Base-by-base conservation (phyloP, 352 stramenopile genomes). In the Pythium brachiatum region DNA sequence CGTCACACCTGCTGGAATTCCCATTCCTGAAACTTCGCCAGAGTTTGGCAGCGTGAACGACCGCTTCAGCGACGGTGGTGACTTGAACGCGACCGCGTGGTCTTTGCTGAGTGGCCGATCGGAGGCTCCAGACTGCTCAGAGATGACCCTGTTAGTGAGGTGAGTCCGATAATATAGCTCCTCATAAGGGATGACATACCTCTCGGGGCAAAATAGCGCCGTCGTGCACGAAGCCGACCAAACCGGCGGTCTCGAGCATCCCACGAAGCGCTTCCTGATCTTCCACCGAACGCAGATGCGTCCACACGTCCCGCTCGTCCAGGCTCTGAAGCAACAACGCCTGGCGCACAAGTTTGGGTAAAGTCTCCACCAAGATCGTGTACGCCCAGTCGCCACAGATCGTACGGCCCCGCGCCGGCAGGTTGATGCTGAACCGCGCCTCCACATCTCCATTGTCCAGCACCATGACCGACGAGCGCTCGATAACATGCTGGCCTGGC, bases 341-440 rank as follows among this genome's bases (percentile, higher is more conserved):
- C 36, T 82, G 72, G 52, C 85, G 62, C 6, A 98, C 81, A 20
- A 98, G 77, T 52, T 78, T 78, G 2, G 94, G 94, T 11, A 99
- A 62, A 20, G 84, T 93, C 26, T 94, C 76, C 8, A 92, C 79
- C 29, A 99, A 84, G 60, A 99, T 98, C 25, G 95, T 84, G 61
- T 88, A 81, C 25, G 94, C 95, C 74, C 88, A 97, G 26, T 96
- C 76, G 38, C 97, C 97, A 41, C 95, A 95, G 67, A 99, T 98
- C 48, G 78, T 95, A 47, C 97, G 83, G 2, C 96, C 96, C 25
- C 90, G 78, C 16, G 96, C 96, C 6, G 96, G 96, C 32, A 99
- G 83, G 54, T 97, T 98, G 60, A 99, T 91, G 27, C 94, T 98
- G 69, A 99, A 97, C 51, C 97, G 86, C 16, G 83, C 92, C 63